Percentiles rank a stretch among this genome's conserved stretches.
Evolutionary conservation across 352 stramenopile species (phyloP).

Genomic region (Phytophthora melonis): DNA sequence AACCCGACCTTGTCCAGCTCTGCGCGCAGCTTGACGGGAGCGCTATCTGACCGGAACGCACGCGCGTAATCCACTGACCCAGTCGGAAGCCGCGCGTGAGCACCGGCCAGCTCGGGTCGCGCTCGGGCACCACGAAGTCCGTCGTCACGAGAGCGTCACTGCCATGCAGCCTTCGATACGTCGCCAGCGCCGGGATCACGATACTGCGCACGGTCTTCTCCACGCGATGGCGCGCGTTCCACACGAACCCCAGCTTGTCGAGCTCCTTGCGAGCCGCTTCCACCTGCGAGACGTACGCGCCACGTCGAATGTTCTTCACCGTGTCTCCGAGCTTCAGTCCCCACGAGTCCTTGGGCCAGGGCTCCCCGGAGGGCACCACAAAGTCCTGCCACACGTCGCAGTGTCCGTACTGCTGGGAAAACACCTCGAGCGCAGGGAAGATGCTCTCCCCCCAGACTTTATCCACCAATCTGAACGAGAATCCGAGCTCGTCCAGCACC

Average conservation of each 20-base stretch:
- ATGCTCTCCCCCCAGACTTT: constrained; percentile 72
- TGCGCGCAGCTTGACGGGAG: constrained; percentile 50
- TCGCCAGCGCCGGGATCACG: constrained; percentile 66
- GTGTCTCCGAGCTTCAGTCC: constrained; percentile 90
- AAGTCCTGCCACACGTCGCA: constrained; percentile 94
- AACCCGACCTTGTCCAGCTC: constrained; percentile 76
- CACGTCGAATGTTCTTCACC: constrained; percentile 92
- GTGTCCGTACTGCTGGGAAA: constrained; percentile 88
- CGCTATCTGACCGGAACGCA: constrained; percentile 54
- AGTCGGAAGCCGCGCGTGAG: constrained; percentile 69
- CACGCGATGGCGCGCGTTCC: constrained; percentile 80
- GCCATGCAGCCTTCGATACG: constrained; percentile 57
- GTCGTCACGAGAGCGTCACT: constrained; percentile 62
- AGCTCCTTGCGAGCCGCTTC: constrained; percentile 75
- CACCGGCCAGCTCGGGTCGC: constrained; percentile 58
- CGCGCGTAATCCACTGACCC: constrained; percentile 79
- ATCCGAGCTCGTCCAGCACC: constrained; percentile 65
- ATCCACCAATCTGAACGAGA: constrained; percentile 70
- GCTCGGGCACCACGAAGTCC: constrained; percentile 78
- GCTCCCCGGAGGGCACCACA: constrained; percentile 75
- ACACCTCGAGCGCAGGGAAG: constrained; percentile 84
- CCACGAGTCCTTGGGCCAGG: constrained; percentile 88
- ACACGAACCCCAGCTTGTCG: constrained; percentile 93
- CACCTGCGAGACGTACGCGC: constrained; percentile 85
- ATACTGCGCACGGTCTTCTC: constrained; percentile 62